Conservation (phyloP, 495 filamentous ascomycete genomes). For the Penicillium daleae region DNA sequence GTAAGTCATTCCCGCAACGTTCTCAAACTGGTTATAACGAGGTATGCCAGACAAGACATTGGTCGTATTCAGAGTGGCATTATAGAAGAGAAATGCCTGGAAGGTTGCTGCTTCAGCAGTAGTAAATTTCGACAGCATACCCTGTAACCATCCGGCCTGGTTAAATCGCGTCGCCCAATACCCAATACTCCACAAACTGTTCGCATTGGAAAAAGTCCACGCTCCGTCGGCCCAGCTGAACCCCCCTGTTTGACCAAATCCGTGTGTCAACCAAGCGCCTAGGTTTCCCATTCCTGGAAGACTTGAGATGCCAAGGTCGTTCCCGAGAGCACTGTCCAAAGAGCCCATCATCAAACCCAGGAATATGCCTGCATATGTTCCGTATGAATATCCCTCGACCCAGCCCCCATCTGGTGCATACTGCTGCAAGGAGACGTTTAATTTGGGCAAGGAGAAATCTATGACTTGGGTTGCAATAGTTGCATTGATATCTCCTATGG, state of each 20-base stretch:
- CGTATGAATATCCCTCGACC: neutral
- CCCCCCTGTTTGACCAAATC: neutral
- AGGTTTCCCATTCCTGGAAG: neutral
- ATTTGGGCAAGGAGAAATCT: neutral
- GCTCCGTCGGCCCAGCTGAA: neutral
- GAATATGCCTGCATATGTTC: neutral
- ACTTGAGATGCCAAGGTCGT: neutral
- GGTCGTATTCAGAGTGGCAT: neutral
- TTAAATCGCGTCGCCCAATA: neutral
- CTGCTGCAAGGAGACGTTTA: neutral
- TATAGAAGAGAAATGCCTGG: neutral
- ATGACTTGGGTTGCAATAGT: neutral
- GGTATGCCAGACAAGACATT: neutral
- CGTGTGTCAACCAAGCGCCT: neutral
- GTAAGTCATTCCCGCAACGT: neutral
- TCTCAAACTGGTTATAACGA: neutral
- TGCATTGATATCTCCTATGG: neutral
- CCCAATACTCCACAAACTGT: neutral
- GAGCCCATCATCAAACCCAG: neutral
- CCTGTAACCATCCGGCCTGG: neutral
- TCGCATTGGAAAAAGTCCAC: neutral
- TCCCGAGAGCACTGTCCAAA: neutral
- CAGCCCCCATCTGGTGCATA: neutral
- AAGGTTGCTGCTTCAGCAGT: neutral
- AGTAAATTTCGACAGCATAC: neutral